Evolutionary conservation across 2,329 filamentous ascomycete species (phyloP).

Genomic region (Metarhizium rileyi): DNA sequence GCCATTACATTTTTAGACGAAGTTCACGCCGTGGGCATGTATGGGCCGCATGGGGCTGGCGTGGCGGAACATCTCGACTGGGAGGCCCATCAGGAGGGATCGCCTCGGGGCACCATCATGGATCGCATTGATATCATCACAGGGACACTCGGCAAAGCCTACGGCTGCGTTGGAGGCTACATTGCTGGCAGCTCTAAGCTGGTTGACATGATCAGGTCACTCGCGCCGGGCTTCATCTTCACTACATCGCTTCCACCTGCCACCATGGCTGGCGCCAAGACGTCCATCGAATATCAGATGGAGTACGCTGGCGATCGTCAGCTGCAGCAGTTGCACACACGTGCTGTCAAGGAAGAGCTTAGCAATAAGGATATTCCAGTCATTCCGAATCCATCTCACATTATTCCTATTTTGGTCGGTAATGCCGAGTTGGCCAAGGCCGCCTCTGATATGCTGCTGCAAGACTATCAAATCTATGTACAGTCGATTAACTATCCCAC

Average conservation of each 20-base stretch:
- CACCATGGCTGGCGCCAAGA: conserved; percentile 87
- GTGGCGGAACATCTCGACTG: conserved; percentile 97
- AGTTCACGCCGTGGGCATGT: conserved; percentile 99
- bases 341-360: conserved; percentile 81
- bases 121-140: conserved; percentile 97
- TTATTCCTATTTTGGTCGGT: conserved; percentile 86
- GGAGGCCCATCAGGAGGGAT: conserved; percentile 69
- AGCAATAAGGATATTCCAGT: conserved; percentile 79
- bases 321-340: conserved; percentile 92
- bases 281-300: conserved; percentile 92
- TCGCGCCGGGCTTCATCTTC: conserved; percentile 97
- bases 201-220: conserved; percentile 85
- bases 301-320: conserved; percentile 74
- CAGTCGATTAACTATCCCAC: conserved; percentile 99
- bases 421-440: conserved; percentile 88
- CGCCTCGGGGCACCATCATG: conserved; percentile 75
- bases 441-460: conserved; percentile 84
- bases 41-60: conserved; percentile 88
- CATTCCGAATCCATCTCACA: conserved; percentile 95
- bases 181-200: conserved; percentile 83
- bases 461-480: conserved; percentile 89
- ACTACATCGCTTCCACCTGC: conserved; percentile 93
- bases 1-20: conserved; percentile 96
- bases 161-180: conserved; percentile 95
- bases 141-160: conserved; percentile 92